Evolutionary conservation across 805 yeast genomes (phyloP), one percentile per base, ranked within the genome.

Genomic region (Suhomyces sp.): DNA sequence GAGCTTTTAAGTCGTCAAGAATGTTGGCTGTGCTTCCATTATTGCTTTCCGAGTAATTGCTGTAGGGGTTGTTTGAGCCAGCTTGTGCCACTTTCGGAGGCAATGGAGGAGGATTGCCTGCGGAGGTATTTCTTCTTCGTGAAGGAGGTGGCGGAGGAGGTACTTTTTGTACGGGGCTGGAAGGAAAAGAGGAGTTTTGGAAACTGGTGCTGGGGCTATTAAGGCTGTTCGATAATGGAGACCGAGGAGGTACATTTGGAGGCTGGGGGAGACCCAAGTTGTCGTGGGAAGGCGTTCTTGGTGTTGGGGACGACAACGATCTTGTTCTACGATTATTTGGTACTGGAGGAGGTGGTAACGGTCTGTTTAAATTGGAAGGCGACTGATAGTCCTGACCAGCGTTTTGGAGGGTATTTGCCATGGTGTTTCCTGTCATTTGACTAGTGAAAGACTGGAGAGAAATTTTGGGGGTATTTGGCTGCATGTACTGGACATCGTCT

Each of bases 1-100:
- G 72, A 7, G 86, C 86, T 61, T 79, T 80, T 53, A 87, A 71
- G 62, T 86, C 87, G 46, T 86, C 85, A 58, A 87, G 67, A 22
- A 86, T 81, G 55, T 85, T 82, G 3, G 79, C 69, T 24, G 80
- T 75, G 55, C 78, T 73, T 23, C 46, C 38, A 27, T 65, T 66
- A 49, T 57, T 66, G 12, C 49, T 19, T 47, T 54, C 51, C n/a
- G 48, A 46, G 38, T 51, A 44, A 35, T 52, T 46, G 31, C 10
- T 42, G 31, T 42, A 42, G 6, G 46, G 46, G 31, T 42, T 42
- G 12, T 42, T 42, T 13, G 46, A 23, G 23, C 31, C 27, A 2
- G 31, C 17, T 24, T 42, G 46, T 42, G 15, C 31, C 27, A 60
- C 57, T 53, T 64, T 60, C 6, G 77, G 71, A n/a, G 73, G 72